These are phyloP conservation scores for slime mould (Dictyostelium discoideum) DNA, from an alignment of 78 protist genomes.

Conservation along the genomic window DNA sequence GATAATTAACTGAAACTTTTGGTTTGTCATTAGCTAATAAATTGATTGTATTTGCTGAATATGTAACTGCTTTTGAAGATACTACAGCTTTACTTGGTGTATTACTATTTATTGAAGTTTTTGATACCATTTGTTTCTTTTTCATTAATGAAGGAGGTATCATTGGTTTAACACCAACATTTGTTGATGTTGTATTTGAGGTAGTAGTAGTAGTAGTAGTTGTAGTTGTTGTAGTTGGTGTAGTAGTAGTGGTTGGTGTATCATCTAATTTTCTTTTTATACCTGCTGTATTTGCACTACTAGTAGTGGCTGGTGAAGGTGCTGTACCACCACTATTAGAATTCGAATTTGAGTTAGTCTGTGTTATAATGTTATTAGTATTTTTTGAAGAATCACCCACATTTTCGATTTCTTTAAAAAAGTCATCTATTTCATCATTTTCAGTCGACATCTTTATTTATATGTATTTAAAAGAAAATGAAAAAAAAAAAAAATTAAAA, in stretches of 20 bases:
- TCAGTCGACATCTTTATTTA: neutral
- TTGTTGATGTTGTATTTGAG: no score
- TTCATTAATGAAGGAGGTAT: conserved; percentile 23
- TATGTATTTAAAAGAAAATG: neutral
- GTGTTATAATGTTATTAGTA: neutral
- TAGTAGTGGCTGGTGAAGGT: neutral
- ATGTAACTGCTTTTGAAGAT: conserved; percentile 66
- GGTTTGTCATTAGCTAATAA: conserved; percentile 25
- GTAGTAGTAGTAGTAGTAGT: neutral
- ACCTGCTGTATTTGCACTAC: neutral
- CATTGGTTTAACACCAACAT: neutral
- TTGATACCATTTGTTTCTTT: neutral
- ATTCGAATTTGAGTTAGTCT: neutral
- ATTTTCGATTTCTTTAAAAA: conserved; percentile 7
- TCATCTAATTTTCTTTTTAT: conserved; percentile 38
- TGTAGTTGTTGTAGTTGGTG: neutral
- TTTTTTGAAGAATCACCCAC: neutral
- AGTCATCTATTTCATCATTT: conserved; percentile 6
- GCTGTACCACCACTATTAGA: neutral
- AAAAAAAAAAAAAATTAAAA: neutral
- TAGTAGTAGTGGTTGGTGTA: neutral
- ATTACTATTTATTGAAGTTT: neutral
- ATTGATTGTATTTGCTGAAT: conserved; percentile 42
- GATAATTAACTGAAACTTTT: neutral
- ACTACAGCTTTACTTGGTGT: neutral